Base-by-base conservation (phyloP, 164 flowering plant genomes). In the Sextonia rubra region DNA sequence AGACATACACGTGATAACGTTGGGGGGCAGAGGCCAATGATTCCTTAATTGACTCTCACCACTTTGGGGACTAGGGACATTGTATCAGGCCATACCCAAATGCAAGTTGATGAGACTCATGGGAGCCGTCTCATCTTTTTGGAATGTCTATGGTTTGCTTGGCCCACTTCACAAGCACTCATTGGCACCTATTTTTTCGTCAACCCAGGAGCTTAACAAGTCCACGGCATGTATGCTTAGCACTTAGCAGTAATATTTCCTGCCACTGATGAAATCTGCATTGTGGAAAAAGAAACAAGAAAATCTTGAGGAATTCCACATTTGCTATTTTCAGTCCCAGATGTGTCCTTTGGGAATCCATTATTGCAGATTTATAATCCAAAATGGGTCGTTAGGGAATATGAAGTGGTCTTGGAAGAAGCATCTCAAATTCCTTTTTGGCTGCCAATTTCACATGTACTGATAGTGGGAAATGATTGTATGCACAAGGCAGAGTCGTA, bases 21-120 rank as follows among this genome's bases (percentile, higher is more conserved):
- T 73, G 60, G 71, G 71, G 66, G 56, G 67, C 70, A 73, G 47
- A 68, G 66, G 66, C 47, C 26, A 68, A 67, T 73, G 76, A 73
- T 73, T 73, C 60, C 44, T 32, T 47, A 24, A 67, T 73, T 73
- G 76, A 73, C 68, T 68, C 71, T 68, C 55, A 44, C 71, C 71
- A 73, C 76, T 68, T 55, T 29, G 2, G 67, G 56, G 44, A 44
- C 70, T 73, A 22, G 71, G 56, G 60, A 26, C 76, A 73, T 73
- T 60, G 76, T 37, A 60, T 73, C 22, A 55, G 47, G 76, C 58
- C 15, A 52, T 52, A 52, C n/a, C 58, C 17, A 52, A 52, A 52
- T 52, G 58, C 58, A 15, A 52, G 20, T 52, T 52, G 58, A 52
- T 52, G n/a, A 20, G 58, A 15, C n/a, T 52, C 1, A 52, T 18